Evolutionary conservation across 2,329 filamentous ascomycete species (phyloP).

Genomic region (Biscogniauxia mediterranea): DNA sequence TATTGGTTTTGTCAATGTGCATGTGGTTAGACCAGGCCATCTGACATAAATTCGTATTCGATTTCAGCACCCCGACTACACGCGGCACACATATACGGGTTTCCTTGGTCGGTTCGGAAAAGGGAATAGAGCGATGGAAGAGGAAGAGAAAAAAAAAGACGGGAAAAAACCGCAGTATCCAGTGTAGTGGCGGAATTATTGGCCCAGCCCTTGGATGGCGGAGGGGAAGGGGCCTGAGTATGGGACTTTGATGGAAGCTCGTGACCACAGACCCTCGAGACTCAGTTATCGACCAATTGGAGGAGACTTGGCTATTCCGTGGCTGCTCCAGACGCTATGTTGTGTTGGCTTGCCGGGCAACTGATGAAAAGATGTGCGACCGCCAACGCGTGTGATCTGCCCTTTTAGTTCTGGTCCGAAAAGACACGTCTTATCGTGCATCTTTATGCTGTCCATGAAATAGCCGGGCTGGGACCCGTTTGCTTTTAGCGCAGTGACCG

Average conservation of each 20-base stretch:
- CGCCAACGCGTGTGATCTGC: slow-evolving; percentile 3
- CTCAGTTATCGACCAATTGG: neutral
- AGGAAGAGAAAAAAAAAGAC: neutral
- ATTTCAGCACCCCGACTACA: neutral
- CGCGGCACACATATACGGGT: neutral
- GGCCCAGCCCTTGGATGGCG: neutral
- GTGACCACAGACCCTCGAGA: slow-evolving; percentile 1
- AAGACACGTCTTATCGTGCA: neutral
- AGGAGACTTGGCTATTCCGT: slow-evolving; percentile 1
- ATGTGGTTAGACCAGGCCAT: neutral
- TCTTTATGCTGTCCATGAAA: neutral
- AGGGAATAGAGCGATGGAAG: neutral
- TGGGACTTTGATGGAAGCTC: neutral
- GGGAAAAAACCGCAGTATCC: neutral
- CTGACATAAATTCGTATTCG: neutral
- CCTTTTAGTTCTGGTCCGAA: neutral
- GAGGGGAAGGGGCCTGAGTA: neutral
- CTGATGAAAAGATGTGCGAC: neutral
- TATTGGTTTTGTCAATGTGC: neutral
- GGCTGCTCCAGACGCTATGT: neutral
- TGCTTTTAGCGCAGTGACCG: neutral
- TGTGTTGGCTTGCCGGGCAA: neutral
- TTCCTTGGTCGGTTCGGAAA: neutral
- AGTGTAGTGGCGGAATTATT: neutral
- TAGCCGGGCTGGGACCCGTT: neutral